These are phyloP conservation scores for Saccharomyces kudriavzevii DNA, from an alignment of 805 yeast species.

Conservation along the genomic window DNA sequence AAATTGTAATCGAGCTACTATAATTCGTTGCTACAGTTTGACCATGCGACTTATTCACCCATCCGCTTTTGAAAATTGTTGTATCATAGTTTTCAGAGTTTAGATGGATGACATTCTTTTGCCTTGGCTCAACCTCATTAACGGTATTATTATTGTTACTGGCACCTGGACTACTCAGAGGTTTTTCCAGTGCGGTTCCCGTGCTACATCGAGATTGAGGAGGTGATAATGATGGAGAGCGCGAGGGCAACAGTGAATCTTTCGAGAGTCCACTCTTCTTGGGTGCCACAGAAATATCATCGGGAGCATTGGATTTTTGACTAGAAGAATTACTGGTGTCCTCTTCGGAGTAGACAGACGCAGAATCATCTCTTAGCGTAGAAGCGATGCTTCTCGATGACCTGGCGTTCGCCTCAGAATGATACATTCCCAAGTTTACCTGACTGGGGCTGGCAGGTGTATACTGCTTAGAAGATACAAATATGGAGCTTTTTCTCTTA, in stretches of 20 bases:
- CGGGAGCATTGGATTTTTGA: neutral
- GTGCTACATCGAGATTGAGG: neutral
- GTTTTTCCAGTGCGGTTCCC: neutral
- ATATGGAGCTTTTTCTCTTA: neutral
- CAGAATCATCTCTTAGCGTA: conserved; percentile 3
- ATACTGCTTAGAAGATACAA: conserved; percentile 1
- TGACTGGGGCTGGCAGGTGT: conserved; percentile 1
- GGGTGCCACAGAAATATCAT: neutral
- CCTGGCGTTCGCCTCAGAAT: conserved; percentile 3
- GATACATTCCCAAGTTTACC: neutral
- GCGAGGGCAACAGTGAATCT: neutral
- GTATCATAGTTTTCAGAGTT: conserved; percentile 32
- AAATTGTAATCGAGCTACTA: conserved; percentile 3
- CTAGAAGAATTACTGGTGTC: neutral
- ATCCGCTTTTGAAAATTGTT: conserved; percentile 43
- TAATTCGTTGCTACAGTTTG: conserved; percentile 6
- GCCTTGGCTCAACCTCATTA: neutral
- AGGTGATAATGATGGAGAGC: neutral
- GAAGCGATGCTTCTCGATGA: conserved; percentile 5
- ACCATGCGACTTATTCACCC: conserved; percentile 47
- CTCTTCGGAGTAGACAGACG: conserved; percentile 5
- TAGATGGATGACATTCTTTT: conserved; percentile 5
- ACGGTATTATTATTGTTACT: neutral
- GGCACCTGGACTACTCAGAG: neutral
- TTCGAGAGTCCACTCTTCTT: neutral